Evolutionary conservation across 805 yeast genomes (phyloP), one percentile per base, ranked within the genome.

Genomic region (Suhomyces kilbournensis): DNA sequence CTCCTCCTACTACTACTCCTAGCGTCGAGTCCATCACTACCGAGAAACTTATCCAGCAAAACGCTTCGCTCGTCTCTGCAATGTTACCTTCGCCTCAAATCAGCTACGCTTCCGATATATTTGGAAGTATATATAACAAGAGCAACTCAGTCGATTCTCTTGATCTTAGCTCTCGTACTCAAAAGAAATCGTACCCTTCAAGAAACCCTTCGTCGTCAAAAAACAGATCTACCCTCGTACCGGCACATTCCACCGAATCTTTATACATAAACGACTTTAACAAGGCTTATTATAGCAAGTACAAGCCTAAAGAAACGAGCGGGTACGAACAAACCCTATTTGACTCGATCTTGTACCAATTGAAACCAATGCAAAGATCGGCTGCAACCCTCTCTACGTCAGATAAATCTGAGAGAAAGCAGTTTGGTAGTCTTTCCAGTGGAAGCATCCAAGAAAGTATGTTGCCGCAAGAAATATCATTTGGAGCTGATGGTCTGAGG

Each of bases 71-170:
- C 10, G 60, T 60, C 34, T 69, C 75, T 1, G 75, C 64, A 12
- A 48, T 66, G 7, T 59, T 72, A n/a, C 76, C 77, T 1, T 72
- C 76, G 0, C 76, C 76, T 2, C 76, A 72, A 55, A 69, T 72
- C 26, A 65, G 71, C 49, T 64, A 65, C 46, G 55, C 64, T 7
- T 64, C 72, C 2, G 66, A 66, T 28, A 56, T 68, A 35, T 69
- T 69, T 54, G 71, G 69, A 30, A 54, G 56, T 15, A 46, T 55
- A 3, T 54, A 51, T 49, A 32, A 45, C 20, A 17, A 42, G 17
- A 15, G 23, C 12, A 12, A 28, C 32, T 28, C n/a, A 4, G n/a
- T 28, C 7, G 45, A 42, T 3, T 23, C 45, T 14, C 17, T 42
- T 12, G 44, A 19, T 7, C 15, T 22, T 14, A 19, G 15, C 22